Conservation (phyloP, 23 red algal species). For the Gracilaria gracilis region DNA sequence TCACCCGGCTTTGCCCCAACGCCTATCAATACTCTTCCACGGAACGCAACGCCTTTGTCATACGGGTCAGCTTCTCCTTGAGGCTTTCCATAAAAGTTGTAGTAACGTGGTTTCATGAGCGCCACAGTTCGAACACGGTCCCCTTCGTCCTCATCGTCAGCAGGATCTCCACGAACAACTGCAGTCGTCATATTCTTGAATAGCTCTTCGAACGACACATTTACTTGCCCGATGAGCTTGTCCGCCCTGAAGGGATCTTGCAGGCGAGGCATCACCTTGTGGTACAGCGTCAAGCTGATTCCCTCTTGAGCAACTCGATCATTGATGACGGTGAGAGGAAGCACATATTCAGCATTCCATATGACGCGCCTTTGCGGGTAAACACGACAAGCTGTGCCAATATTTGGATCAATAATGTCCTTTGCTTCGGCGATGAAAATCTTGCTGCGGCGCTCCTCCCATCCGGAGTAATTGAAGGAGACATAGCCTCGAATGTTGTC, state of each 20-base stretch:
- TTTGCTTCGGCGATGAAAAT: slow-evolving; percentile 75
- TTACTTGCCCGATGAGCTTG: slow-evolving; percentile 81
- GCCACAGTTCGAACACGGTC: slow-evolving; percentile 72
- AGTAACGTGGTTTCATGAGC: slow-evolving; percentile 85
- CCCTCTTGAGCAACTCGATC: slow-evolving; percentile 73
- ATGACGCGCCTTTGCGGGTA: slow-evolving; percentile 68
- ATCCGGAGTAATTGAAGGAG: slow-evolving; percentile 76
- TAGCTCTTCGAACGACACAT: slow-evolving; percentile 71
- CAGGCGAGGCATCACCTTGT: slow-evolving; percentile 67
- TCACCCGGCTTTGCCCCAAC: slow-evolving; percentile 82
- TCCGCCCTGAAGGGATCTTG: slow-evolving; percentile 41
- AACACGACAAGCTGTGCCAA: slow-evolving; percentile 73
- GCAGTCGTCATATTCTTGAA: slow-evolving; percentile 70
- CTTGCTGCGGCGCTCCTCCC: slow-evolving; percentile 12
- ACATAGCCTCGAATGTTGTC: slow-evolving; percentile 82
- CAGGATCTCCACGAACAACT: slow-evolving; percentile 83
- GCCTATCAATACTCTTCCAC: slow-evolving; percentile 81
- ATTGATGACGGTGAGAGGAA: slow-evolving; percentile 81
- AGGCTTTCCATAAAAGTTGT: slow-evolving; percentile 92
- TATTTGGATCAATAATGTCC: slow-evolving; percentile 66
- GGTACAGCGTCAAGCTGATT: slow-evolving; percentile 76
- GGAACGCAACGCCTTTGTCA: slow-evolving; percentile 85
- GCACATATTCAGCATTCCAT: slow-evolving; percentile 81
- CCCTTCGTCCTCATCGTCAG: slow-evolving; percentile 76
- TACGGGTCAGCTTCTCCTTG: slow-evolving; percentile 71